phyloP scores from a whole-genome alignment of 2,329 filamentous ascomycete species.

The Cercospora zeae-maydis region DNA sequence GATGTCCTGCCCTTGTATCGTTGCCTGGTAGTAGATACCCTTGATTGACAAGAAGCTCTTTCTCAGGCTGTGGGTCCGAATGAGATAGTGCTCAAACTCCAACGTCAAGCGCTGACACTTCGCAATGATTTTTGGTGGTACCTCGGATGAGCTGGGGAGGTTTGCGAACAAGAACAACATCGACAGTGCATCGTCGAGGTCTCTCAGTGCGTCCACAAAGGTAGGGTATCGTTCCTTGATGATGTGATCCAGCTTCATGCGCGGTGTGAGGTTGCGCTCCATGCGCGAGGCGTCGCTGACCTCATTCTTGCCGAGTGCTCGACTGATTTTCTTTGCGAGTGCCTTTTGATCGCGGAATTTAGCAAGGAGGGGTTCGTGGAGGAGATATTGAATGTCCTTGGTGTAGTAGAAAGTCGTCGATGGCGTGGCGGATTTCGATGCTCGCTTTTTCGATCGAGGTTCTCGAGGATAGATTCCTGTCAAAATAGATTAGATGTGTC shows the following conservation, averaged over 20 bases:
- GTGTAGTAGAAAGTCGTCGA: constrained; percentile 89
- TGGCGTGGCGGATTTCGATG: constrained; percentile 80
- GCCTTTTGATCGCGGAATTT: constrained; percentile 98
- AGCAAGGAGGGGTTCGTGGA: constrained; percentile 88
- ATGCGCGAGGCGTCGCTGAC: constrained; percentile 81
- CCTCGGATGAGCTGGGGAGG: constrained; percentile 81
- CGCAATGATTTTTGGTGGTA: constrained; percentile 92
- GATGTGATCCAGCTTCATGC: constrained; percentile 90
- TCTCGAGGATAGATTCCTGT: constrained; percentile 90
- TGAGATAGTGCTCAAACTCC: constrained; percentile 98
- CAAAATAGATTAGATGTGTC: not conserved
- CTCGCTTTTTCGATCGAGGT: constrained; percentile 95
- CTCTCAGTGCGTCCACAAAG: constrained; percentile 87
- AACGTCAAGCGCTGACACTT: constrained; percentile 88
- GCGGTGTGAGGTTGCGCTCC: constrained; percentile 86
- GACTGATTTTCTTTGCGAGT: constrained; percentile 95
- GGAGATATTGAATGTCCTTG: constrained; percentile 96
- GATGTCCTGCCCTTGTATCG: constrained; percentile 93
- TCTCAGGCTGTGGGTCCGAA: constrained; percentile 81
- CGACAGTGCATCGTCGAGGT: constrained; percentile 92
- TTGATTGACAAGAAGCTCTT: constrained; percentile 99
- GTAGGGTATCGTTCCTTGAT: constrained; percentile 98
- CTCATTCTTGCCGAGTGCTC: constrained; percentile 87
- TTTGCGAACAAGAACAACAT: constrained; percentile 98
- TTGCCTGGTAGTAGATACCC: constrained; percentile 98